Evolutionary conservation across 2,329 filamentous ascomycete species (phyloP), one percentile per base, ranked within the genome.

Genomic region (Fusarium nelsonii): DNA sequence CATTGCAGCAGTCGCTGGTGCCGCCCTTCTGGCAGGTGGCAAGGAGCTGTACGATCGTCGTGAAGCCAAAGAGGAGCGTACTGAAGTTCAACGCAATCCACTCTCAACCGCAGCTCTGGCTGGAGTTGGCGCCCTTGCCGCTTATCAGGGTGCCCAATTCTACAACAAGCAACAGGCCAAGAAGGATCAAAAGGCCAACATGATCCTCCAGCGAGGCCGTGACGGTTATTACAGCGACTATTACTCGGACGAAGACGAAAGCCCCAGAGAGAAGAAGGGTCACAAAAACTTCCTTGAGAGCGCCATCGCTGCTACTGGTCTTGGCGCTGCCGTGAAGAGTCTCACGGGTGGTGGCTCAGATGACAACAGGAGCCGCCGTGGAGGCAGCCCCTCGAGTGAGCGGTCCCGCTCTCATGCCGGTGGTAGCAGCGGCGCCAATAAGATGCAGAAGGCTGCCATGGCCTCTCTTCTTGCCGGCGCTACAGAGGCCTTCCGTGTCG

Each of bases 401-500:
- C 80, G 86, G 23, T 87, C 87, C 61, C 85, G 86, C 68, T 87
- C 86, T 33, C 81, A 84, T 16, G 57, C 57, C 11, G 83, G 84
- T 57, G 55, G 53, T 8, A 18, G 39, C 43, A 82, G 85, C 58
- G 83, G 77, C 14, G 80, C 83, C 36, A 85, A 83, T 73, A 92
- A 92, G 73, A 87, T 93, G 46, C 90, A 94, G 71, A 93, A 97
- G 80, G 94, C 94, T 34, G 93, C 94, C 77, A 95, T 96, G 83
- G 94, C 95, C 34, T 96, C 94, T 20, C 84, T 97, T 39, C 87
- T 97, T 46, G 94, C 95, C 32, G 95, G 94, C 73, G 95, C 94
- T 40, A 92, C 94, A 56, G 94, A 97, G 80, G 95, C 95, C 41
- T 97, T 97, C 85, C 91, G 93, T 65, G 90, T 94, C 58, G 90